These are phyloP conservation scores for Fusarium buxicola DNA, from an alignment of 2,329 filamentous ascomycete species.

Conservation along the genomic window DNA sequence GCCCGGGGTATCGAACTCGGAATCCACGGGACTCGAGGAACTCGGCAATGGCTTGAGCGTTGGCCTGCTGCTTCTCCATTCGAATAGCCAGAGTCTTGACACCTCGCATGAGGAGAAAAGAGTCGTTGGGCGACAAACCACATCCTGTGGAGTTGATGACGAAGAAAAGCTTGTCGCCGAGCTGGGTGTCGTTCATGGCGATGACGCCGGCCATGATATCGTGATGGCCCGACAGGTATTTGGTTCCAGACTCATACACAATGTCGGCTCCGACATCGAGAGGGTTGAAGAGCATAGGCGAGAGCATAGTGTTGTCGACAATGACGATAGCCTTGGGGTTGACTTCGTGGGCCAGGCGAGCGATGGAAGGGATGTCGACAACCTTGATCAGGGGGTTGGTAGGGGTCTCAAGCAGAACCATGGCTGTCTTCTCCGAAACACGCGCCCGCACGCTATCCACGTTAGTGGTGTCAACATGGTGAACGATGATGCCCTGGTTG, in stretches of 20 bases:
- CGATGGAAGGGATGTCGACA: constrained; percentile 87
- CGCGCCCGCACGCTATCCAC: constrained; percentile 76
- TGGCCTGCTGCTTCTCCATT: constrained; percentile 98
- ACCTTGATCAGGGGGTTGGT: constrained; percentile 99
- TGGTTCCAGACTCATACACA: constrained; percentile 97
- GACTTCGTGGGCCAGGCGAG: constrained; percentile 78
- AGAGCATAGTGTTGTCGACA: constrained; percentile 99
- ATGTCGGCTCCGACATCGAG: constrained; percentile 95
- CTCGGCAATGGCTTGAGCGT: constrained; percentile 89
- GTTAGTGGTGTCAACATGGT: constrained; percentile 94
- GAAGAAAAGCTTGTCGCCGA: constrained; percentile 94
- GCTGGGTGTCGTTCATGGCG: constrained; percentile 82
- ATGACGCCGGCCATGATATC: constrained; percentile 99
- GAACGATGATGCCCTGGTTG: constrained; percentile 91
- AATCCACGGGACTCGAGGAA: constrained; percentile 94
- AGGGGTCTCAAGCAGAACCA: constrained; percentile 95
- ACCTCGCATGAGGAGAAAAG: constrained; percentile 93
- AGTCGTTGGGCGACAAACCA: constrained; percentile 93
- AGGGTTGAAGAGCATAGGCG: constrained; percentile 92
- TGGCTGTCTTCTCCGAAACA: constrained; percentile 84
- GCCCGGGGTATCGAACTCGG: constrained; percentile 92
- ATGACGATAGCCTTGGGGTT: constrained; percentile 86
- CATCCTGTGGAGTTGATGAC: constrained; percentile 97
- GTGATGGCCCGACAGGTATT: constrained; percentile 97
- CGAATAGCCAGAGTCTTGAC: constrained; percentile 97